A percentile compares a stretch with the other conserved stretches of the same genome.
phyloP scores from a whole-genome alignment of 371 early-diverging fungal species.

The Rhizopus arrhizus region DNA sequence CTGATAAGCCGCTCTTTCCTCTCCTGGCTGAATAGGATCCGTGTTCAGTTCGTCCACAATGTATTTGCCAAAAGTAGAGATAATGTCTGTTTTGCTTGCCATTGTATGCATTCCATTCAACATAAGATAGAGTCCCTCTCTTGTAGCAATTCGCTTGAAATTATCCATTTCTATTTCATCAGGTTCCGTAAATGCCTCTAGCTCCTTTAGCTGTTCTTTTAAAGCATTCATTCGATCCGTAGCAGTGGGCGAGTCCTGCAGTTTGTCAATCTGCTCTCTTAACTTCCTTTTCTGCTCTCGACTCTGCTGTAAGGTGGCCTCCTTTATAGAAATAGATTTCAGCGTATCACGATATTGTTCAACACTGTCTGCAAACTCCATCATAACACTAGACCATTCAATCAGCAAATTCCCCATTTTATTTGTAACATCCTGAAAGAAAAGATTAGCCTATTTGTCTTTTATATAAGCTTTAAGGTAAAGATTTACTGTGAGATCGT shows the following conservation, averaged over 20 bases:
- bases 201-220: conserved; percentile 34
- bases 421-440: conserved; percentile 38
- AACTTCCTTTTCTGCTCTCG: conserved; percentile 39
- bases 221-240: conserved; percentile 33
- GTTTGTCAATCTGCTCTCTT: conserved; percentile 32
- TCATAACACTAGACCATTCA: conserved; percentile 34
- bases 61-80: conserved; percentile 48
- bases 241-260: conserved; percentile 31
- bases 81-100: conserved; percentile 45
- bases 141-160: conserved; percentile 41
- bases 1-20: conserved; percentile 30
- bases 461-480: neutral
- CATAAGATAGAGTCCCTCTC: conserved; percentile 44
- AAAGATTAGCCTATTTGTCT: neutral
- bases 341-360: conserved; percentile 44
- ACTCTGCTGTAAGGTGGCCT: conserved; percentile 25
- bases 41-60: conserved; percentile 48
- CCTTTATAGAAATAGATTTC: conserved; percentile 39
- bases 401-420: conserved; percentile 35
- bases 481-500: conserved; percentile 42
- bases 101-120: conserved; percentile 49
- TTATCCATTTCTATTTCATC: conserved; percentile 43
- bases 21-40: conserved; percentile 30
- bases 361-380: conserved; percentile 38
- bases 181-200: conserved; percentile 27